These are phyloP conservation scores for Seiridium cupressi DNA, from an alignment of 2,329 filamentous ascomycete genomes.

Conservation along the genomic window DNA sequence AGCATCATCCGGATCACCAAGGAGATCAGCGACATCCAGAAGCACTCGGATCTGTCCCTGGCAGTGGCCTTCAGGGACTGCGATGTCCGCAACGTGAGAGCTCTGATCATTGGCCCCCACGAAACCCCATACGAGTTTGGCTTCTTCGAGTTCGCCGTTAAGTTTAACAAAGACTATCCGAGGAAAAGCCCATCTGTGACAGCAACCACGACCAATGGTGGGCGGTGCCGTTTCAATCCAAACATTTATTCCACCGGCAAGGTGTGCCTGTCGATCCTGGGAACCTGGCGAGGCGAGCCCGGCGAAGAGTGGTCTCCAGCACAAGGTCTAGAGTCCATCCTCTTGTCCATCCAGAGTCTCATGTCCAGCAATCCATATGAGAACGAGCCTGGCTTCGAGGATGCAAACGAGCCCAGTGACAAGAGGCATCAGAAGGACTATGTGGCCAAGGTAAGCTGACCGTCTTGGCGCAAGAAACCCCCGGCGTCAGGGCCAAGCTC, in stretches of 20 bases:
- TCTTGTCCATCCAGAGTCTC: constrained; percentile 93
- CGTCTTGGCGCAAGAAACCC: not conserved
- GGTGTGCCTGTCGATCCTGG: constrained; percentile 91
- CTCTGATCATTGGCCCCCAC: constrained; percentile 87
- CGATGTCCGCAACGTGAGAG: constrained; percentile 84
- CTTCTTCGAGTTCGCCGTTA: constrained; percentile 88
- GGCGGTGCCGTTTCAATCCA: constrained; percentile 87
- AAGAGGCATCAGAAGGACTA: constrained; percentile 75
- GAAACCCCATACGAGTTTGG: constrained; percentile 97
- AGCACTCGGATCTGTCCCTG: constrained; percentile 79
- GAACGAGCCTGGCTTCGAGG: constrained; percentile 92
- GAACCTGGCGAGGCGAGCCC: constrained; percentile 90
- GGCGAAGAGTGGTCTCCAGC: constrained; percentile 97
- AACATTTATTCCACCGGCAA: constrained; percentile 93
- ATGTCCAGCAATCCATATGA: constrained; percentile 94
- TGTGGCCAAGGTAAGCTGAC: constrained; percentile 64
- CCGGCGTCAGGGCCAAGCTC: not conserved
- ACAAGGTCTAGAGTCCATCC: constrained; percentile 88
- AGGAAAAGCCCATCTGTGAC: constrained; percentile 60
- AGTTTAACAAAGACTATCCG: constrained; percentile 84
- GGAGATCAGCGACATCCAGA: constrained; percentile 86
- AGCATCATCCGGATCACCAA: constrained; percentile 86
- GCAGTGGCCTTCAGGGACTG: constrained; percentile 84
- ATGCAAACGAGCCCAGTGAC: constrained; percentile 65
- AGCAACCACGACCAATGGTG: constrained; percentile 83